A percentile compares a stretch with the other conserved stretches of the same genome.
These are phyloP conservation scores for Globisporangium abappressorium DNA, from an alignment of 352 stramenopile species.

Conservation along the genomic window DNA sequence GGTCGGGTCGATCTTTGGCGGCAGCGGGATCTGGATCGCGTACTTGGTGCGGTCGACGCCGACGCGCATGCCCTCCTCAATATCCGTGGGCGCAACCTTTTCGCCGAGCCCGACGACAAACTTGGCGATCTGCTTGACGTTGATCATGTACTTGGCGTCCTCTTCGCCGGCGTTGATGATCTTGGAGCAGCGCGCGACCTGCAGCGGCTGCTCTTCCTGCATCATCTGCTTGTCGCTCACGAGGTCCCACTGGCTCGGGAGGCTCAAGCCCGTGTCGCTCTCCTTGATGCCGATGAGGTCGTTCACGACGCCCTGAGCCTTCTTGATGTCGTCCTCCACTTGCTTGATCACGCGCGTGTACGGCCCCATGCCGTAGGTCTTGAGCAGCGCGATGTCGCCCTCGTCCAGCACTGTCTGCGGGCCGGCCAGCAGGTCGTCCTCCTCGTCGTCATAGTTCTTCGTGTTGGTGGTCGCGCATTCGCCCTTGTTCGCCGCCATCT, in stretches of 20 bases:
- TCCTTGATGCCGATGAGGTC: constrained; percentile 97
- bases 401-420: constrained; percentile 87
- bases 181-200: constrained; percentile 96
- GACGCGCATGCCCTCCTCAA: constrained; percentile 99
- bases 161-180: constrained; percentile 94
- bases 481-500: constrained; percentile 35
- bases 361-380: constrained; percentile 97
- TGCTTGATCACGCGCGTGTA: constrained; percentile 97
- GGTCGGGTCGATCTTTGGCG: constrained; percentile 99
- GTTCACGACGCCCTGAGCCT: constrained; percentile 91
- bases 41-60: constrained; percentile 98
- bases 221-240: constrained; percentile 99
- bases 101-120: constrained; percentile 98
- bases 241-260: constrained; percentile 98
- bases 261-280: constrained; percentile 97
- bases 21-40: constrained; percentile 97
- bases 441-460: constrained; percentile 94
- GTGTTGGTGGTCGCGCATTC: constrained; percentile 96
- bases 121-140: constrained; percentile 99
- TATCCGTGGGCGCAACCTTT: constrained; percentile 98
- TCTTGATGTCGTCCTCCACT: constrained; percentile 99
- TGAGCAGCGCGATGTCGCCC: constrained; percentile 98
- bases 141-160: constrained; percentile 99
- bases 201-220: constrained; percentile 97
- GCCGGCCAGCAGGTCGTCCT: constrained; percentile 81